A percentile compares a stretch with the other conserved stretches of the same genome.
Evolutionary conservation across 371 early-diverging fungal genomes (phyloP).

Genomic region (Saksenaea oblongispora): DNA sequence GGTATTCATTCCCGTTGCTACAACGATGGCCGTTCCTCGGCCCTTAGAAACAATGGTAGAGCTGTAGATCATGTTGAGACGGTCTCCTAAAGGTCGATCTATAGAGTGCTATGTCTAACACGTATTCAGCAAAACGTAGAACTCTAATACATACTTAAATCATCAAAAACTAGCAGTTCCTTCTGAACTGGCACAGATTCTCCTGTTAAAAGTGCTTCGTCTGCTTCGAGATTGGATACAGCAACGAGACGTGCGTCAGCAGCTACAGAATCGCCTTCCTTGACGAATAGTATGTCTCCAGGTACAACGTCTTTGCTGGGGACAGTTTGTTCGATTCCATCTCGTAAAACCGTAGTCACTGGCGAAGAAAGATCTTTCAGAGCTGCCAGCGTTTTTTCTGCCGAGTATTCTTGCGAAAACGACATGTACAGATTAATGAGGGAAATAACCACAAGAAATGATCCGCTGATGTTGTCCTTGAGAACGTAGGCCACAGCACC

Average conservation of each 20-base stretch:
- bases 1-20: conserved; percentile 80
- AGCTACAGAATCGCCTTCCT: conserved; percentile 86
- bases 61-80: conserved; percentile 74
- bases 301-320: conserved; percentile 79
- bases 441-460: conserved; percentile 73
- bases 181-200: conserved; percentile 80
- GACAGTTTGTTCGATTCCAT: conserved; percentile 64
- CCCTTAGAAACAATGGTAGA: conserved; percentile 74
- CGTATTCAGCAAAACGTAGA: neutral
- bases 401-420: conserved; percentile 87
- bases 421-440: conserved; percentile 80
- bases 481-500: conserved; percentile 56
- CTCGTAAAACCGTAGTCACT: conserved; percentile 76
- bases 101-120: conserved; percentile 4
- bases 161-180: conserved; percentile 31
- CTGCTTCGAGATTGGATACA: conserved; percentile 77
- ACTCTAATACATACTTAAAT: conserved; percentile 18
- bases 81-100: conserved; percentile 73
- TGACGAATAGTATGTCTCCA: conserved; percentile 85
- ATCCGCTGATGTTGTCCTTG: conserved; percentile 66
- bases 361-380: conserved; percentile 81
- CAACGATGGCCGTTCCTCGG: conserved; percentile 78
- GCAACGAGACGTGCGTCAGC: conserved; percentile 88
- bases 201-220: conserved; percentile 88
- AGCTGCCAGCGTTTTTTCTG: conserved; percentile 88